A percentile compares a stretch with the other conserved stretches of the same genome.
Conservation (phyloP, 208 protist species). For the Wallacemonas sp. region DNA sequence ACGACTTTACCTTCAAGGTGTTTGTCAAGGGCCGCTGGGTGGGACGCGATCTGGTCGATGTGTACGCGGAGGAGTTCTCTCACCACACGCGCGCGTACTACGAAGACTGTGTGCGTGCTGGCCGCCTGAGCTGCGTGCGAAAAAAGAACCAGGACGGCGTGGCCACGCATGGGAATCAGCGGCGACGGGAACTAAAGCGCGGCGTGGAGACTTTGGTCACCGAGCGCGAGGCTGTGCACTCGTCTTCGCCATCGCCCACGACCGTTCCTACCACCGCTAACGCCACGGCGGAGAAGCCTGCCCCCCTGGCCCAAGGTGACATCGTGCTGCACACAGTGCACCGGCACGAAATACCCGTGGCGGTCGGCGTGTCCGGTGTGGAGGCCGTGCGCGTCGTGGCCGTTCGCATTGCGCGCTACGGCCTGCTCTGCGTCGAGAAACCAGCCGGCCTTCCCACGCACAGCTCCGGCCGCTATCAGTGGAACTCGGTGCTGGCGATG, state of each 20-base stretch:
- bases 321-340: constrained; percentile 90
- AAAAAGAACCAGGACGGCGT: neutral
- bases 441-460: constrained; percentile 86
- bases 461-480: constrained; percentile 89
- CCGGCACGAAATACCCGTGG: constrained; percentile 93
- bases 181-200: constrained; percentile 47
- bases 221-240: no score
- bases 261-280: neutral
- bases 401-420: constrained; percentile 61
- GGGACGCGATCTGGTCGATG: constrained; percentile 76
- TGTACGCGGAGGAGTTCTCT: constrained; percentile 89
- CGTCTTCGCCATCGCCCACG: no score
- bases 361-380: constrained; percentile 54
- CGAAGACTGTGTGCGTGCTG: constrained; percentile 66
- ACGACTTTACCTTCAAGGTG: constrained; percentile 89
- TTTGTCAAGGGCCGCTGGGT: constrained; percentile 95
- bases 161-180: constrained; percentile 29
- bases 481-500: constrained; percentile 91
- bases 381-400: constrained; percentile 55
- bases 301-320: constrained; percentile 63
- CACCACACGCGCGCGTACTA: constrained; percentile 88
- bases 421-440: constrained; percentile 69
- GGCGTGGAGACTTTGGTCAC: neutral
- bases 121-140: constrained; percentile 62
- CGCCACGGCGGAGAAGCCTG: no score